Conservation (phyloP, 139 green algal genomes). For the Haematococcus sp. region DNA sequence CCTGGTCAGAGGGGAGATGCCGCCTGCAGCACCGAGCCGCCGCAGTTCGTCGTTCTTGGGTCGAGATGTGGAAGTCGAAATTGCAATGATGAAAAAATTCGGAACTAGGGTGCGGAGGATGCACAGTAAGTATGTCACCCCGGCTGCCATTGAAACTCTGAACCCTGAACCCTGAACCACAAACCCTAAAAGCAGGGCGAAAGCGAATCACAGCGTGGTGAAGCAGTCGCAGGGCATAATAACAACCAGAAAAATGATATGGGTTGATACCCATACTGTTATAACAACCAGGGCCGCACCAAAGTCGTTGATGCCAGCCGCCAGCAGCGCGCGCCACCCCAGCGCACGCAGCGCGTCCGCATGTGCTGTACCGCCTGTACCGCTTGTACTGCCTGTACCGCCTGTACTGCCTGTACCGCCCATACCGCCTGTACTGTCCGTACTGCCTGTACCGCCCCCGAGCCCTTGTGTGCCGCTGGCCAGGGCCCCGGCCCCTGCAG, state of each 20-base stretch:
- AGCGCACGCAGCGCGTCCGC: neutral
- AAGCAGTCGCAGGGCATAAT: no score
- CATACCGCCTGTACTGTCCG: no score
- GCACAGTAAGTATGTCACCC: neutral
- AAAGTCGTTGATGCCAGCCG: conserved; percentile 86
- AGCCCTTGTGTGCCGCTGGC: conserved; percentile 19
- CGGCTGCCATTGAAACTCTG: neutral
- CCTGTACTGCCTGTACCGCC: no score
- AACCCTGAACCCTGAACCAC: neutral
- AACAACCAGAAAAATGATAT: neutral
- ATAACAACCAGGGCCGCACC: conserved; percentile 24
- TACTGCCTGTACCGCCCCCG: no score
- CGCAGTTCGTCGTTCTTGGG: no score
- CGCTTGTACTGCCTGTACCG: no score
- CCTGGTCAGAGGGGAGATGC: conserved; percentile 77
- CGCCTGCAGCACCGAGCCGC: conserved; percentile 32
- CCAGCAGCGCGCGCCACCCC: conserved; percentile 64
- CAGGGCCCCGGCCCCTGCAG: neutral
- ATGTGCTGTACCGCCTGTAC: no score
- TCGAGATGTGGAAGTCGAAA: no score
- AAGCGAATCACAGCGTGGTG: no score
- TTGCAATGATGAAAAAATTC: no score
- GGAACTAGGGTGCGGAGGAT: no score
- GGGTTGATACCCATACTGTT: neutral
- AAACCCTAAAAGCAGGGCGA: neutral